A percentile compares a stretch with the other conserved stretches of the same genome.
Evolutionary conservation across 2,329 filamentous ascomycete genomes (phyloP).

Genomic region (Lachnellula suecica): DNA sequence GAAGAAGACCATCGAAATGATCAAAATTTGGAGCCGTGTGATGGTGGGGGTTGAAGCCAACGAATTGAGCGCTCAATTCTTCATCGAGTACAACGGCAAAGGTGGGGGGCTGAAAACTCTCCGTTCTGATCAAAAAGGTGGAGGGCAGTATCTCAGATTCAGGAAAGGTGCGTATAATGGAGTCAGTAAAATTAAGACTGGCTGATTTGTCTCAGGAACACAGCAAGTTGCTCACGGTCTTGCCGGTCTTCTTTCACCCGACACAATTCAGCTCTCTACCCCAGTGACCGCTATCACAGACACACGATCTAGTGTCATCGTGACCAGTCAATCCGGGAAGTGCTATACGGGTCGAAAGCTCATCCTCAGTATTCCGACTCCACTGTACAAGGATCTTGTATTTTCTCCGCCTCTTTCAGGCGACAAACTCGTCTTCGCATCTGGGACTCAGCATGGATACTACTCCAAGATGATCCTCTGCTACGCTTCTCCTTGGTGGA

Average conservation of each 20-base stretch:
- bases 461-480: slow-evolving; percentile 42
- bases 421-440: slow-evolving; percentile 35
- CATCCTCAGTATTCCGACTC: slow-evolving; percentile 49
- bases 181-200: not conserved
- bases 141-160: slow-evolving; percentile 36
- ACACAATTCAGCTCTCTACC: slow-evolving; percentile 12
- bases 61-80: slow-evolving; percentile 51
- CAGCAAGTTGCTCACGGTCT: slow-evolving; percentile 16
- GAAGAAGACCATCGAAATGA: slow-evolving; percentile 35
- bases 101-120: slow-evolving; percentile 52
- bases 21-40: slow-evolving; percentile 46
- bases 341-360: slow-evolving; percentile 31
- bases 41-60: slow-evolving; percentile 49
- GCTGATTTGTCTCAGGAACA: slow-evolving; percentile 8
- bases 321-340: slow-evolving; percentile 4
- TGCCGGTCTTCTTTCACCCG: slow-evolving; percentile 10
- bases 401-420: slow-evolving; percentile 45
- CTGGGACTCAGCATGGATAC: slow-evolving; percentile 39
- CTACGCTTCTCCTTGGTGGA: slow-evolving; percentile 16
- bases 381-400: slow-evolving; percentile 44
- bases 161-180: slow-evolving; percentile 12
- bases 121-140: slow-evolving; percentile 50
- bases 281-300: slow-evolving; percentile 12
- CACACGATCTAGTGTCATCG: slow-evolving; percentile 2
- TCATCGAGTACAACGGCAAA: slow-evolving; percentile 54